A percentile compares a stretch with the other conserved stretches of the same genome.
These are phyloP conservation scores for Salix purpurea DNA, from an alignment of 345 rosid species.

Conservation along the genomic window DNA sequence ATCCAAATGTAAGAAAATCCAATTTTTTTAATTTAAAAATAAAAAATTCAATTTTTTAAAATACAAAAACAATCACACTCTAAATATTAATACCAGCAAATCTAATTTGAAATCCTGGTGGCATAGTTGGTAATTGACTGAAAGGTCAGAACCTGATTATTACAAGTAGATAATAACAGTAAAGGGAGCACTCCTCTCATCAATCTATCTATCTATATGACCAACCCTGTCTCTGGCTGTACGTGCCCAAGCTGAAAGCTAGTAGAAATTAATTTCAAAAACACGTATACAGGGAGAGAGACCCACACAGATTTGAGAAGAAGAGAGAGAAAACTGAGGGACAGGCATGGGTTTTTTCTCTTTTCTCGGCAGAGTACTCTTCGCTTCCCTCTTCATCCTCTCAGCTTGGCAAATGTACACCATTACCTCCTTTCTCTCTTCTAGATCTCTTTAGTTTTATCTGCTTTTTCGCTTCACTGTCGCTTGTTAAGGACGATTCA, in stretches of 20 bases:
- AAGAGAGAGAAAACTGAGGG: not conserved
- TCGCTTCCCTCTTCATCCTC: slow-evolving; percentile 84
- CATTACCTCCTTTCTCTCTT: not conserved
- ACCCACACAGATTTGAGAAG: not conserved
- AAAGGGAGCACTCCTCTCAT: not conserved
- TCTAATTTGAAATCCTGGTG: not conserved
- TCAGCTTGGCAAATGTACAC: slow-evolving; percentile 85
- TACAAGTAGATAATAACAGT: not conserved
- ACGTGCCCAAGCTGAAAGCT: not conserved
- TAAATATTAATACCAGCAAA: too few relatives aligned
- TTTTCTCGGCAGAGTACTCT: slow-evolving; percentile 83
- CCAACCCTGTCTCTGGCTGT: not conserved
- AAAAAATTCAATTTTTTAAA: too few relatives aligned
- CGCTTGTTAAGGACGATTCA: not conserved
- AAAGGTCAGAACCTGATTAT: not conserved
- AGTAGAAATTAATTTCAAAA: not conserved
- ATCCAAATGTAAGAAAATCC: too few relatives aligned
- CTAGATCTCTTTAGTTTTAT: slow-evolving; percentile 13
- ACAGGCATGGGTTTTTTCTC: slow-evolving; percentile 79
- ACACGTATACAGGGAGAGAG: not conserved
- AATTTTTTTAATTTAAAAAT: too few relatives aligned
- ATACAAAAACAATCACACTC: too few relatives aligned
- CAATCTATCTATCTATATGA: not conserved
- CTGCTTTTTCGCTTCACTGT: not conserved
- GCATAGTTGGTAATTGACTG: not conserved